phyloP scores from a whole-genome alignment of 1,284 basidiomycete genomes.

The Heterobasidion occidentale region DNA sequence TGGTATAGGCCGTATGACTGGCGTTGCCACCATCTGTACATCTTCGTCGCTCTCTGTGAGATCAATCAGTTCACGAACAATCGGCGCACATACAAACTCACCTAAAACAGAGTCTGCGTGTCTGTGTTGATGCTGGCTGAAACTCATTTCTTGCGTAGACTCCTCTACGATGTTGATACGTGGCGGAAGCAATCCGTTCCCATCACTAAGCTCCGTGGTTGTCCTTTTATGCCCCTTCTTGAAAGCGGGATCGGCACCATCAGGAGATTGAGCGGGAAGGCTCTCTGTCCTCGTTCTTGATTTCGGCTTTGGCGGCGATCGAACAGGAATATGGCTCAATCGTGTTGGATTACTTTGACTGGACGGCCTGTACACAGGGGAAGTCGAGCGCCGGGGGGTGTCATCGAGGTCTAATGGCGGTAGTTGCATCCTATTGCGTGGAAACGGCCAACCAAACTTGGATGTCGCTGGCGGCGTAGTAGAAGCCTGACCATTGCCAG shows the following conservation, averaged over 20 bases:
- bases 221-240: conserved; percentile 22
- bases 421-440: conserved; percentile 23
- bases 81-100: conserved; percentile 14
- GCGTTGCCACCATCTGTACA: conserved; percentile 23
- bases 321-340: conserved; percentile 38
- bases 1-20: conserved; percentile 26
- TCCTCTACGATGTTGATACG: conserved; percentile 13
- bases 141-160: too few relatives aligned
- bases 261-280: background rate
- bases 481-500: conserved; percentile 8
- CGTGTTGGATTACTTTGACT: conserved; percentile 6
- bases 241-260: conserved; percentile 12
- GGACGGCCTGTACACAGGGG: conserved; percentile 16
- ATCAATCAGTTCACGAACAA: conserved; percentile 2
- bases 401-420: conserved; percentile 31
- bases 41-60: conserved; percentile 32
- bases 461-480: conserved; percentile 18
- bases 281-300: conserved; percentile 10
- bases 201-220: conserved; percentile 21
- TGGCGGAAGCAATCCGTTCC: conserved; percentile 19
- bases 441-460: conserved; percentile 34
- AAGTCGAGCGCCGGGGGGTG: conserved; percentile 18
- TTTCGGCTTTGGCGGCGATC: conserved; percentile 19
- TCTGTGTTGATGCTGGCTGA: too few relatives aligned
- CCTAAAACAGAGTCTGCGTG: conserved; percentile 23